These are phyloP conservation scores for Sporothrix euskadiensis DNA, from an alignment of 2,329 filamentous ascomycete genomes.

Conservation along the genomic window DNA sequence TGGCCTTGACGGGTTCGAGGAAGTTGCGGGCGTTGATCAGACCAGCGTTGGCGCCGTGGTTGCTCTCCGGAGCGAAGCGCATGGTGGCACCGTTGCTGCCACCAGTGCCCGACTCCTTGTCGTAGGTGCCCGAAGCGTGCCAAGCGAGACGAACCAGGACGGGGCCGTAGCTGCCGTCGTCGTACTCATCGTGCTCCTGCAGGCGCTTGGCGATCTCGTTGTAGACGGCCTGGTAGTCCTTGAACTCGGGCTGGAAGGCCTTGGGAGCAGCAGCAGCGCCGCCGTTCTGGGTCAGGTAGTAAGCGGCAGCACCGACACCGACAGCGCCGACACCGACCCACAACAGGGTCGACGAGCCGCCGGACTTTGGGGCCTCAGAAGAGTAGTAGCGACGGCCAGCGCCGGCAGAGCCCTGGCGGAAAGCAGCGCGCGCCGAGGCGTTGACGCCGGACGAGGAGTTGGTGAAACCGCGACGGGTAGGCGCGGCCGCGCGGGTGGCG, in stretches of 20 bases:
- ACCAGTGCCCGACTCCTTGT: conserved; percentile 82
- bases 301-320: conserved; percentile 65
- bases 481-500: conserved; percentile 55
- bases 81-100: conserved; percentile 97
- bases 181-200: conserved; percentile 90
- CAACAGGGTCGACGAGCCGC: conserved; percentile 47
- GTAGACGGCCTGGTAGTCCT: conserved; percentile 96
- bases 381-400: conserved; percentile 75
- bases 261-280: conserved; percentile 53
- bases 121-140: conserved; percentile 92
- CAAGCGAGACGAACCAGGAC: conserved; percentile 88
- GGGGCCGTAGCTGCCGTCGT: conserved; percentile 93
- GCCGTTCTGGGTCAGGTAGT: conserved; percentile 60
- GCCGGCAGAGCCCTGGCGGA: conserved; percentile 61
- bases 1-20: conserved; percentile 83
- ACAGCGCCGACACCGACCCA: conserved; percentile 62
- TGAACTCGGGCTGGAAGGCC: conserved; percentile 71
- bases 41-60: conserved; percentile 92
- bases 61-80: conserved; percentile 86
- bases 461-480: conserved; percentile 30
- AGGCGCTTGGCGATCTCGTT: conserved; percentile 77
- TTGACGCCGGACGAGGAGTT: conserved; percentile 58
- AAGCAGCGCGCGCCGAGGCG: conserved; percentile 62
- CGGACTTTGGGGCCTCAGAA: conserved; percentile 60
- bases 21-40: conserved; percentile 85